These are phyloP conservation scores for Colletotrichum godetiae DNA, from an alignment of 2,329 filamentous ascomycete species.

Conservation along the genomic window DNA sequence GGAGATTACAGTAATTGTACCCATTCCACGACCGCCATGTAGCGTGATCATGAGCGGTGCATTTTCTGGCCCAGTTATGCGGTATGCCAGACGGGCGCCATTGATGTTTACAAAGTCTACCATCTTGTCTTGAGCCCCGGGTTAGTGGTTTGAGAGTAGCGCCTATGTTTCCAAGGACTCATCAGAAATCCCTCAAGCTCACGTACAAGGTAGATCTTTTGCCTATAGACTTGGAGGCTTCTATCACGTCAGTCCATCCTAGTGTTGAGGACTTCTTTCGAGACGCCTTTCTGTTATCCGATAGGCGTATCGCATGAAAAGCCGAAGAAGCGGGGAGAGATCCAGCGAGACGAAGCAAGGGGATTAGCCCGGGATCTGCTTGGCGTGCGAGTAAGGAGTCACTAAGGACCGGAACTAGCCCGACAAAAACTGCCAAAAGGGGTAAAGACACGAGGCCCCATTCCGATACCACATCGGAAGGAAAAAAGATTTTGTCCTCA, in stretches of 20 bases:
- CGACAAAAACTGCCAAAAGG: constrained; percentile 16
- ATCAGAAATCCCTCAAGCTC: not conserved
- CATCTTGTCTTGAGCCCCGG: not conserved
- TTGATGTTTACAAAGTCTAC: constrained; percentile 46
- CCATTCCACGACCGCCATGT: constrained; percentile 50
- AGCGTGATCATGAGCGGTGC: constrained; percentile 50
- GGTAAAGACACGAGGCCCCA: constrained; percentile 24
- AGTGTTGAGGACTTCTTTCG: not conserved
- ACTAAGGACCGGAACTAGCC: not conserved
- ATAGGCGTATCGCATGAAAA: not conserved
- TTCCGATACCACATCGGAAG: constrained; percentile 10
- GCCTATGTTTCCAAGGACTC: too few species aligned
- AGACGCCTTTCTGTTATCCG: not conserved
- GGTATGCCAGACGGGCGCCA: constrained; percentile 47
- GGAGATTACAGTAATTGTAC: constrained; percentile 29
- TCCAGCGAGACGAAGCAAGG: not conserved
- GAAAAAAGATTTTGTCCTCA: not conserved
- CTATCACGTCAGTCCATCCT: not conserved
- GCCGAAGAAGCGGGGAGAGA: constrained; percentile 14
- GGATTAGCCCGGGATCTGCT: not conserved
- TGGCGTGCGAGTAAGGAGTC: constrained; percentile 4
- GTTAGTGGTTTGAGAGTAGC: not conserved
- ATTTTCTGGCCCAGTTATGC: constrained; percentile 42
- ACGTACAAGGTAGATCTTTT: not conserved
- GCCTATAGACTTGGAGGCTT: not conserved